phyloP scores from a whole-genome alignment of 106 monocot genomes.

The Narthecium ossifragum region DNA sequence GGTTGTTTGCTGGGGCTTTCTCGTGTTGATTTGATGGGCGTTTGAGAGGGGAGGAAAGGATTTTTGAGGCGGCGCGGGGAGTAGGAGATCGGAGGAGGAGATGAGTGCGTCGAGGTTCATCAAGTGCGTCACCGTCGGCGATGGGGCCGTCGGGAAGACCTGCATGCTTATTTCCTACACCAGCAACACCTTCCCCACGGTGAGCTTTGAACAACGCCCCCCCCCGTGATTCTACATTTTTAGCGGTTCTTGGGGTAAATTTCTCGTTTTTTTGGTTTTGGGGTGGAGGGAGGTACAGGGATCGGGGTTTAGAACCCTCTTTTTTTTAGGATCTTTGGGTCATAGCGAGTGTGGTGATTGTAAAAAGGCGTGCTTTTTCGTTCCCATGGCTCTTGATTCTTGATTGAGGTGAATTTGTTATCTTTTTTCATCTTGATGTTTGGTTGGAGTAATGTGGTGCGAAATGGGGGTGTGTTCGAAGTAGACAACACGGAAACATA shows the following conservation, averaged over 20 bases:
- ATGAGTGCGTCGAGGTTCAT: slow-evolving; percentile 67
- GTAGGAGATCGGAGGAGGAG: slow-evolving; percentile 18
- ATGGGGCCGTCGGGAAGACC: slow-evolving; percentile 69
- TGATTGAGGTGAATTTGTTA: too few relatives aligned
- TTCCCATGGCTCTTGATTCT: too few relatives aligned
- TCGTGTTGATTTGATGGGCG: background rate
- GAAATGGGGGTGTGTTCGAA: too few relatives aligned
- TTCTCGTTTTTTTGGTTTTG: too few relatives aligned
- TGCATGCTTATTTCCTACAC: slow-evolving; percentile 72
- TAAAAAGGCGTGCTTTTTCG: too few relatives aligned
- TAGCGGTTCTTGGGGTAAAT: background rate
- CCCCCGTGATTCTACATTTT: background rate
- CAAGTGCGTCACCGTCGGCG: slow-evolving; percentile 66
- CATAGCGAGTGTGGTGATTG: too few relatives aligned
- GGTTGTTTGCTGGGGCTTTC: slow-evolving; percentile 3
- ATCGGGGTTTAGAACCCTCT: too few relatives aligned
- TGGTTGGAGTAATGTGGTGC: too few relatives aligned
- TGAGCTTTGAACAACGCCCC: slow-evolving; percentile 8
- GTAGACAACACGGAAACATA: too few relatives aligned
- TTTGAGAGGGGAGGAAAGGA: background rate
- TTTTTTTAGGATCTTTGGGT: too few relatives aligned
- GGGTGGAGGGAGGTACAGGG: too few relatives aligned
- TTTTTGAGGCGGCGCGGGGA: background rate
- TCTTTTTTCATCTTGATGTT: too few relatives aligned
- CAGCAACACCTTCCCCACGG: slow-evolving; percentile 68